These are phyloP conservation scores for Ceratocystis smalleyi DNA, from an alignment of 2,329 filamentous ascomycete genomes.

Conservation along the genomic window DNA sequence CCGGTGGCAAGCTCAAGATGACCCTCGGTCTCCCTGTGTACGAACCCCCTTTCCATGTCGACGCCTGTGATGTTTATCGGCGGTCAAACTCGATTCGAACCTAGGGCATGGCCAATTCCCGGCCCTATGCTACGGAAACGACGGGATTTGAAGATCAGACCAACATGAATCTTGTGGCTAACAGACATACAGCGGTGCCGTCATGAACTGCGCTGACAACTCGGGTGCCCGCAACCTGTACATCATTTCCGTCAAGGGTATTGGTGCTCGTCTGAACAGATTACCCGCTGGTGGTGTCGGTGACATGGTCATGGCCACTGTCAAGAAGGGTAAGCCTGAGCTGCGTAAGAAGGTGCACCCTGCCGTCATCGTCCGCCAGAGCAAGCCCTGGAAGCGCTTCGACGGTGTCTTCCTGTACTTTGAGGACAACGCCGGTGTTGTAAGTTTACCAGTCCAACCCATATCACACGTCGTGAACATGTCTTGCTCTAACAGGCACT, in stretches of 20 bases:
- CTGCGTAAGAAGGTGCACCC: conserved; percentile 99
- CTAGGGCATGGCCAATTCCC: not conserved
- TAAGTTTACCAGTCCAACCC: conserved; percentile 37
- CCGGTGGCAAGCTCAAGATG: conserved; percentile 99
- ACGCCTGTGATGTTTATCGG: not conserved
- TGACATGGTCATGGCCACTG: conserved; percentile 99
- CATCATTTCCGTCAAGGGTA: conserved; percentile 99
- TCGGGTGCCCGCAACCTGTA: conserved; percentile 96
- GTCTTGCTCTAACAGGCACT: not conserved
- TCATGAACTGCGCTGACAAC: conserved; percentile 99
- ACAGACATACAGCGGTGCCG: conserved; percentile 56
- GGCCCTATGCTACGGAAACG: not conserved
- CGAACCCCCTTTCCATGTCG: conserved; percentile 25
- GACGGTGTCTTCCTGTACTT: conserved; percentile 99
- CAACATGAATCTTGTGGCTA: conserved; percentile 5
- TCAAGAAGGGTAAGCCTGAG: conserved; percentile 99
- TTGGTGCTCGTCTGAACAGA: conserved; percentile 93
- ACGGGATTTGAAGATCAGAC: conserved; percentile 18
- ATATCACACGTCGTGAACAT: not conserved
- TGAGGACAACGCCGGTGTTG: conserved; percentile 99
- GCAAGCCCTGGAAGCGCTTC: conserved; percentile 97
- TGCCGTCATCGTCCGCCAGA: conserved; percentile 94
- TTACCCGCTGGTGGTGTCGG: conserved; percentile 94
- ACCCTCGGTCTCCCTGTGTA: conserved; percentile 99
- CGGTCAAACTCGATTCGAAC: conserved; percentile 1